Evolutionary conservation across 345 rosid species (phyloP), one percentile per base, ranked within the genome.

Genomic region (Pistacia vera): DNA sequence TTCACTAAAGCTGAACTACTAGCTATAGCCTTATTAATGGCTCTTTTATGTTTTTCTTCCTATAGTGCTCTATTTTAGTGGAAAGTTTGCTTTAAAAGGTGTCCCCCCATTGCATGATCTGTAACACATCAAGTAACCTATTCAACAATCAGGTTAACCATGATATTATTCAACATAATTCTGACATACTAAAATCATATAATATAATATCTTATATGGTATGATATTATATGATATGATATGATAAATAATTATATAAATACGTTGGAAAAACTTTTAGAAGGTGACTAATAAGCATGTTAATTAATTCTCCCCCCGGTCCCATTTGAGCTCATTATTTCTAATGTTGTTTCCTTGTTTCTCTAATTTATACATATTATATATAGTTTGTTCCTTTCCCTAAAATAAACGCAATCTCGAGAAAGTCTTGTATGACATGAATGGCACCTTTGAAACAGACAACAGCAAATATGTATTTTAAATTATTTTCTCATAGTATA

Each of bases 381-480:
- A 14, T 56, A 63, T 36, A 22, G 20, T 41, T 68, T 74, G 18
- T 75, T 54, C 68, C 11, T 51, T 17, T 13, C n/a, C 58, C 69
- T 11, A 49, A 57, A 70, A 55, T 36, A 62, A 73, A 22, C 13
- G 55, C 70, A 74, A 74, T 22, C 71, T 30, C 54, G 20, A 58
- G 64, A 4, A 11, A 20, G 60, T 58, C 54, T 67, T 38, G 18
- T 16, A 5, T 56, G 69, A 58, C 67, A 74, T 60, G 76, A 71
- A 74, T 33, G 72, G 60, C 66, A 56, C 79, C 66, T 74, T 78
- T 54, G 74, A 60, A 76, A 74, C 64, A 33, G 54, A 64, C 67
- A 72, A 33, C 56, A 51, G 18, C 44, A 33, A 63, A 28, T 18
- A 81, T 71, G 2, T 63, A 78, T 68, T 77, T 22, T 51, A 83